A percentile compares a stretch with the other conserved stretches of the same genome.
Conservation (phyloP, 495 filamentous ascomycete genomes). For the Platismatia glauca region DNA sequence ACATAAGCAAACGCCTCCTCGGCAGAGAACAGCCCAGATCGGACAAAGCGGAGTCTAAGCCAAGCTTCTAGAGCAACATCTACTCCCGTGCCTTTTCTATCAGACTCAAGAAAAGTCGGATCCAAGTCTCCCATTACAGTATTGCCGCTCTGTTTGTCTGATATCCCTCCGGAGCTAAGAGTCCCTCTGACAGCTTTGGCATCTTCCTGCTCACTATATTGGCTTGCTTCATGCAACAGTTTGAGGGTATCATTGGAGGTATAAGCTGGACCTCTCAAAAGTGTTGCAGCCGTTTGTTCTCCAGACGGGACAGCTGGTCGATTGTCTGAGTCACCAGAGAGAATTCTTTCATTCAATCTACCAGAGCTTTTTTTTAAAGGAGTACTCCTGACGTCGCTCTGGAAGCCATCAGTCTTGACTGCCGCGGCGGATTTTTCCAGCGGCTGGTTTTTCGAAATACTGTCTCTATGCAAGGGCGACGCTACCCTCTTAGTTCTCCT, state of each 20-base stretch:
- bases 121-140: neutral
- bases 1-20: neutral
- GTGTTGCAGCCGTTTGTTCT: neutral
- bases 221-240: neutral
- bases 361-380: neutral
- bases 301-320: neutral
- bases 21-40: neutral
- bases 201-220: neutral
- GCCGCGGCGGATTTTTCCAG: neutral
- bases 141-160: neutral
- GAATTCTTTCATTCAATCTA: neutral
- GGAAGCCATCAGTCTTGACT: neutral
- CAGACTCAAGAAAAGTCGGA: neutral
- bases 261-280: neutral
- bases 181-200: neutral
- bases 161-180: neutral
- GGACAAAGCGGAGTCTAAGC: neutral
- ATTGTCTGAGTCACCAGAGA: neutral
- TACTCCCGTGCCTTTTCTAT: neutral
- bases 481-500: neutral
- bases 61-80: neutral
- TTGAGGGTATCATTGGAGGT: neutral
- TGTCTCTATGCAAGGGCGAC: neutral
- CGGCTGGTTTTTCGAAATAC: too few relatives aligned
- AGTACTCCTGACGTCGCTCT: neutral